Evolutionary conservation across 23 red algal species (phyloP).

Genomic region (Rhodosorus marinus): DNA sequence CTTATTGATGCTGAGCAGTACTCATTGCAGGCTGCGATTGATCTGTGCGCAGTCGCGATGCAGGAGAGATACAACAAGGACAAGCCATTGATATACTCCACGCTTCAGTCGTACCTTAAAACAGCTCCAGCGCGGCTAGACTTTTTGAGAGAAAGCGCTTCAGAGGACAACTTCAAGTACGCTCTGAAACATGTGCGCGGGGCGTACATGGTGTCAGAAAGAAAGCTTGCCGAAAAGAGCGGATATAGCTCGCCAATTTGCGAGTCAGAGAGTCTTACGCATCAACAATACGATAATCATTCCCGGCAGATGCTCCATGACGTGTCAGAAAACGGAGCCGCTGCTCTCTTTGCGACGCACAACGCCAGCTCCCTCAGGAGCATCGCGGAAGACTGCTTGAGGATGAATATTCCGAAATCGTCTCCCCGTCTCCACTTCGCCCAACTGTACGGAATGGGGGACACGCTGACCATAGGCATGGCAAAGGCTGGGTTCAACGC

Average conservation of each 20-base stretch:
- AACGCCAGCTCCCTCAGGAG: slow-evolving; percentile 15
- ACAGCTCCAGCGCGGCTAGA: slow-evolving; percentile 1
- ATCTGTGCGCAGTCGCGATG: slow-evolving; percentile 6
- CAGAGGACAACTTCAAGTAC: slow-evolving; percentile 1
- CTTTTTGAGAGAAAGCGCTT: background rate
- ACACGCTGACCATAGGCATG: slow-evolving; percentile 18
- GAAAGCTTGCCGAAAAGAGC: background rate
- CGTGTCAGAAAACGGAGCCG: background rate
- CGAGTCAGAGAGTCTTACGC: slow-evolving; percentile 10
- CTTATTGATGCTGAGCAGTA: slow-evolving; percentile 43
- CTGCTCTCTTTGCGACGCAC: slow-evolving; percentile 24
- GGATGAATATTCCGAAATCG: background rate
- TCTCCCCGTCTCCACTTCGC: slow-evolving; percentile 12
- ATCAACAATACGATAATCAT: slow-evolving; percentile 8
- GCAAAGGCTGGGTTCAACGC: slow-evolving; percentile 8
- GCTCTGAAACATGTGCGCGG: slow-evolving; percentile 28
- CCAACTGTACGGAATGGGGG: slow-evolving; percentile 34
- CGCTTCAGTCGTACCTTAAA: slow-evolving; percentile 21
- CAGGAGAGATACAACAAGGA: slow-evolving; percentile 5
- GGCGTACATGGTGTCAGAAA: slow-evolving; percentile 19
- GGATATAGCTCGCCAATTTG: slow-evolving; percentile 9
- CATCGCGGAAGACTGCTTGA: background rate
- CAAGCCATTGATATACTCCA: slow-evolving; percentile 6
- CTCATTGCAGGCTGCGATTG: slow-evolving; percentile 18
- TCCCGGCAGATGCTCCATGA: slow-evolving; percentile 1